Evolutionary conservation across 78 protist species (phyloP).

Genomic region (Polysphondylium violaceum): DNA sequence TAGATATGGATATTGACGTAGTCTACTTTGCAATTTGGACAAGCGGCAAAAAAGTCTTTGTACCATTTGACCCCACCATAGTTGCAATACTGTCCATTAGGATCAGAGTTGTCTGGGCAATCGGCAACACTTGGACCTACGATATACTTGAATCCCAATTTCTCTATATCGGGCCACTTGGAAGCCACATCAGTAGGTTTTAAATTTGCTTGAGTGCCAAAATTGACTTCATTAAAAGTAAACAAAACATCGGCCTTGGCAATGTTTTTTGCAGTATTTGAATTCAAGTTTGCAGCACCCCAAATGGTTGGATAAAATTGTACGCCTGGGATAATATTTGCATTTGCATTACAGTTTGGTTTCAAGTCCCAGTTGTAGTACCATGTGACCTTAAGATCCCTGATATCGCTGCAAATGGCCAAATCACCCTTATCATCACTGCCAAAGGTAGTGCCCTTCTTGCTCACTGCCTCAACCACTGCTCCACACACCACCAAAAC

Average conservation of each 20-base stretch:
- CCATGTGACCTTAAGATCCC: conserved; percentile 25
- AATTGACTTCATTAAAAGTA: conserved; percentile 53
- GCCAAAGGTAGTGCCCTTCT: conserved; percentile 40
- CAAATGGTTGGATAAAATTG: conserved; percentile 31
- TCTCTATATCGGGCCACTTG: conserved; percentile 16
- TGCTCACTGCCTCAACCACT: too few species aligned
- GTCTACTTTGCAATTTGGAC: conserved; percentile 21
- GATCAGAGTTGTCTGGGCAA: neutral
- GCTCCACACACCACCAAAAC: too few species aligned
- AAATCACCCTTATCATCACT: neutral
- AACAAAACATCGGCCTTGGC: neutral
- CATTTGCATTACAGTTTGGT: neutral
- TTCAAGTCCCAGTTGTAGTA: conserved; percentile 41
- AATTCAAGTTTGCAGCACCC: neutral
- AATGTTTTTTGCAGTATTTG: neutral
- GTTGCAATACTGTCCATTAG: neutral
- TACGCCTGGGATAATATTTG: conserved; percentile 2
- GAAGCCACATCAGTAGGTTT: conserved; percentile 19
- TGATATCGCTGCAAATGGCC: neutral
- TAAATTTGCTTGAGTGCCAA: neutral
- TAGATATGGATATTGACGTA: conserved; percentile 14
- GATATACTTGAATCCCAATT: neutral
- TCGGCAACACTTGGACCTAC: conserved; percentile 33
- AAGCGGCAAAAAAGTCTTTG: conserved; percentile 6
- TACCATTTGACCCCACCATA: conserved; percentile 14